A percentile compares a stretch with the other conserved stretches of the same genome.
Evolutionary conservation across 768 basidiomycete genomes (phyloP).

Genomic region (Podaxis pistillaris): DNA sequence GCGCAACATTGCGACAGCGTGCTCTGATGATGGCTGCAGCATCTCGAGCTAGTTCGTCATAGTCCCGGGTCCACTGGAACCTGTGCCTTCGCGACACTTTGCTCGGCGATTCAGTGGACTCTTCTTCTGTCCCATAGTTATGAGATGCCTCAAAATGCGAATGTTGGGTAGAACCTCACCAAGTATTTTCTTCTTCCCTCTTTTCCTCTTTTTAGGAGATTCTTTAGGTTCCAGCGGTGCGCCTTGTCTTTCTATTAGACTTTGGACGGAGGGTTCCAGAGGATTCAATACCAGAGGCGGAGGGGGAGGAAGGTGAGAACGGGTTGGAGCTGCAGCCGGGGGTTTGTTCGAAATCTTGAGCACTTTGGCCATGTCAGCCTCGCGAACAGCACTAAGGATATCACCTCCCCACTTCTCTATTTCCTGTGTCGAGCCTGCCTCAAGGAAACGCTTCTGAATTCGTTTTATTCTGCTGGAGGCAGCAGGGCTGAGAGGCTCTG

Average conservation of each 20-base stretch:
- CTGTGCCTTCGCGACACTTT: constrained; percentile 52
- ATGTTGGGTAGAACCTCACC: neutral
- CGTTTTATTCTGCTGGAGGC: constrained; percentile 48
- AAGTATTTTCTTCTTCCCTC: constrained; percentile 22
- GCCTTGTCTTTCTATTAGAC: constrained; percentile 27
- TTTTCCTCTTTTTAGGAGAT: constrained; percentile 15
- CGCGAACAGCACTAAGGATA: constrained; percentile 52
- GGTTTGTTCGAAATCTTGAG: constrained; percentile 32
- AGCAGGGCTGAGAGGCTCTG: constrained; percentile 47
- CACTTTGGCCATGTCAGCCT: constrained; percentile 49
- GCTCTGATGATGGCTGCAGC: constrained; percentile 79
- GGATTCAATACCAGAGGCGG: constrained; percentile 11
- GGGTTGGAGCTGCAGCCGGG: neutral
- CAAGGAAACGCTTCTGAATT: constrained; percentile 56
- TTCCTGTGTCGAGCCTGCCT: constrained; percentile 51
- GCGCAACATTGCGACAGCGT: constrained; percentile 60
- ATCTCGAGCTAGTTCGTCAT: constrained; percentile 87
- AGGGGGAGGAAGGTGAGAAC: constrained; percentile 22
- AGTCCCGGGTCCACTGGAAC: constrained; percentile 84
- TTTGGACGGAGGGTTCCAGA: constrained; percentile 22
- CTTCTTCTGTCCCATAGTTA: constrained; percentile 9
- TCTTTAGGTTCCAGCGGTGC: constrained; percentile 22
- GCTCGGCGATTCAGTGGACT: constrained; percentile 38
- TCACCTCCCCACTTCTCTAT: constrained; percentile 62
- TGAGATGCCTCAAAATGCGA: neutral